Base-by-base conservation (phyloP, 257 asterid species). In the Fraxinus americana region DNA sequence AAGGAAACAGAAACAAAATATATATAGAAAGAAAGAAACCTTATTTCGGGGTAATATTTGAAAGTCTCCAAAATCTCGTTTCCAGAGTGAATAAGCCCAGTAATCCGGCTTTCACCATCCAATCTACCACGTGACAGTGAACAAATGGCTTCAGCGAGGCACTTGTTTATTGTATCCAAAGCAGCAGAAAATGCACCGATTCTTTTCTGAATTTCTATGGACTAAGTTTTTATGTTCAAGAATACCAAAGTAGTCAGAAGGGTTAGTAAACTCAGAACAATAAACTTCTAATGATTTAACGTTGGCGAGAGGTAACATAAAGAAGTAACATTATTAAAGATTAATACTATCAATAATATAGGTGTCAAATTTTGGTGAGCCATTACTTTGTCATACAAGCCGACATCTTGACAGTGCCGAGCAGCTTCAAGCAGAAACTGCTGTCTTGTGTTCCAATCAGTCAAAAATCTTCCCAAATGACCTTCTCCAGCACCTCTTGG, bases 401-500 rank as follows among this genome's bases (percentile, higher is more conserved):
- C 94, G 68, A 91, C 85, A 78, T 89, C 96, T 82, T 87, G 92
- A 79, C 97, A 96, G 72, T 87, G 90, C 38, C 89, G 90, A 82
- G 99, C 96, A 69, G 94, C 97, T 90, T 93, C 98, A 73, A 87
- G 86, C 74, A 96, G 87, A 90, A 96, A 93, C 71, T 90, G 92
- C 27, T 86, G 92, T 73, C 97, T 88, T 23, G 90, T 78, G 82
- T 85, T 81, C 77, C 86, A 89, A 88, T 93, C 98, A 17, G 89
- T 78, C 76, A 96, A 84, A 82, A 91, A 92, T 80, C 93, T 91
- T 77, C 89, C 97, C 74, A 96, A 75, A 71, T 92, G 92, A 71
- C 99, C 99, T 87, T 89, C 98, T 29, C 98, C 99, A 81, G 84
- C 79, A 83, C 98, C 97, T 80, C 94, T 89, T 48, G 96, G 84